Evolutionary conservation across 2,329 filamentous ascomycete genomes (phyloP), one percentile per base, ranked within the genome.

Genomic region (Xylariomycetidae sp.): DNA sequence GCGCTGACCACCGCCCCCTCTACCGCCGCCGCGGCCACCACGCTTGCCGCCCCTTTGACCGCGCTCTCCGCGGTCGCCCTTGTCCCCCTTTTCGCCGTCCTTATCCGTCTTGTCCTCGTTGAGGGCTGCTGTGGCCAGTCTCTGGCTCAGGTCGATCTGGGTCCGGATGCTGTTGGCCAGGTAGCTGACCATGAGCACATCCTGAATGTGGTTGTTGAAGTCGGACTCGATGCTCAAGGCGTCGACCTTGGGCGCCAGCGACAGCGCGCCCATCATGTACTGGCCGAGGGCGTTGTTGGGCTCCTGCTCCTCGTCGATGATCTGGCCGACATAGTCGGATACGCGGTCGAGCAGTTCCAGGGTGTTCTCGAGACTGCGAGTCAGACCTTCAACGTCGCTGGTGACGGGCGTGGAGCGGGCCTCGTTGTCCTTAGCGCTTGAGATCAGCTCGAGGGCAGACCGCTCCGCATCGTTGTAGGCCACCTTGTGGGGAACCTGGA

Each of bases 121-220:
- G 23, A 89, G 70, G 51, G 76, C 74, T 45, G 84, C 80, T n/a
- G 81, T 92, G 34, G 90, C 90, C 56, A 98, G 72, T 45, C 90
- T 80, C 75, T 97, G 94, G 46, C 89, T 94, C 39, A 98, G 80
- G 58, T 97, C 92, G 70, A 98, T 96, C 72, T 98, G 92, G 50
- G 90, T 97, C 64, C 90, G 88, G 67, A 97, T 95, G 48, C 88
- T 96, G 75, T 97, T 98, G 62, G 92, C 88, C 46, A 98, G 77
- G 72, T 98, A 98, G 49, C 88, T 94, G 53, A 98, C 89, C 63
- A 97, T 89, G 48, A 98, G 81, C 41, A 98, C 89, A 63, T 98
- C 92, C 71, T 98, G 92, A 64, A 98, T 88, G 70, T 98, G 92
- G 73, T 94, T 95, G 80, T 98, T 98, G 79, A 98, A 98, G 72